These are phyloP conservation scores for Cryphonectria parasitica DNA, from an alignment of 2,329 filamentous ascomycete genomes.

Conservation along the genomic window DNA sequence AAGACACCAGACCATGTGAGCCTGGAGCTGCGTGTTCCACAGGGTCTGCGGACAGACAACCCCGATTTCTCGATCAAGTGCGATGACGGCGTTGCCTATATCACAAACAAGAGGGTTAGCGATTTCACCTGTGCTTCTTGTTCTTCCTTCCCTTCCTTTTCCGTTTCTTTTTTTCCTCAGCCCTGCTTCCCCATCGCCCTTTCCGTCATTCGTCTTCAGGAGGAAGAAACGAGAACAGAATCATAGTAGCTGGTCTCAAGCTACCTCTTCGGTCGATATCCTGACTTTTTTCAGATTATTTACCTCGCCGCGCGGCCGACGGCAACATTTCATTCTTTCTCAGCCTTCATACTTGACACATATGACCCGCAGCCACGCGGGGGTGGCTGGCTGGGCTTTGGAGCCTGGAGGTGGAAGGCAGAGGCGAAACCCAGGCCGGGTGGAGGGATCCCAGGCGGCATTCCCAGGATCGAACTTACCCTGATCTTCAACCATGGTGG, in stretches of 20 bases:
- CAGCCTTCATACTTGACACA: slow-evolving; percentile 83
- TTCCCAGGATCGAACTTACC: slow-evolving; percentile 77
- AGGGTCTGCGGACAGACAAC: slow-evolving; percentile 61
- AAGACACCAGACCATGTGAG: slow-evolving; percentile 79
- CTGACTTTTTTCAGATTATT: slow-evolving; percentile 64
- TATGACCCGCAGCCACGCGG: slow-evolving; percentile 85
- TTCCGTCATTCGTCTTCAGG: neutral
- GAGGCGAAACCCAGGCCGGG: slow-evolving; percentile 79
- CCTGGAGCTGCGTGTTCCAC: slow-evolving; percentile 73
- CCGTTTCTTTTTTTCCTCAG: neutral
- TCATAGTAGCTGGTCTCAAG: neutral
- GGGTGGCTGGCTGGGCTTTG: slow-evolving; percentile 71
- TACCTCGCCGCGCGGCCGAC: slow-evolving; percentile 79
- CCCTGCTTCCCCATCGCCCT: too few relatives aligned
- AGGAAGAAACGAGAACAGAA: neutral
- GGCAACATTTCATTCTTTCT: slow-evolving; percentile 80
- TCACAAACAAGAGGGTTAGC: slow-evolving; percentile 83
- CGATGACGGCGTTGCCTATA: slow-evolving; percentile 74
- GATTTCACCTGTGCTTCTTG: neutral
- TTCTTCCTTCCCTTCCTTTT: neutral
- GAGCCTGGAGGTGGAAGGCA: slow-evolving; percentile 87
- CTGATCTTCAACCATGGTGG: slow-evolving; percentile 93
- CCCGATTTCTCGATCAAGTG: slow-evolving; percentile 72
- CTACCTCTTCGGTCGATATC: slow-evolving; percentile 33
- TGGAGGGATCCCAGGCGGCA: slow-evolving; percentile 77